A percentile compares a stretch with the other conserved stretches of the same genome.
These are phyloP conservation scores for Phialophora verrucosa DNA, from an alignment of 2,329 filamentous ascomycete genomes.

Conservation along the genomic window DNA sequence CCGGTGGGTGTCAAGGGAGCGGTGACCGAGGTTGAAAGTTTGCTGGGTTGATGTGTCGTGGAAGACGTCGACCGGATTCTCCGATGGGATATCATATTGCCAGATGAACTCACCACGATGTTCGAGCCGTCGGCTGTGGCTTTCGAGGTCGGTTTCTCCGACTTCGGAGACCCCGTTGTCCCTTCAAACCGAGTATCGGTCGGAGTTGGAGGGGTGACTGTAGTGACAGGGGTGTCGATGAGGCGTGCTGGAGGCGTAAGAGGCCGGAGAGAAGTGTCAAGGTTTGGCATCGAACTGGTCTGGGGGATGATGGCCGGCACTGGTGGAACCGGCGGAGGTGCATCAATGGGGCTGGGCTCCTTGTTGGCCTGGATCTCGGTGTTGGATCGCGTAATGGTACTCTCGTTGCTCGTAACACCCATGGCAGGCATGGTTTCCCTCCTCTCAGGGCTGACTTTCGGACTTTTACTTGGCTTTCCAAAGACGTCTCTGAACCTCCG, in stretches of 20 bases:
- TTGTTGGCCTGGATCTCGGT: conserved; percentile 40
- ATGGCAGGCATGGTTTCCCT: conserved; percentile 26
- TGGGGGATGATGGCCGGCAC: conserved; percentile 13
- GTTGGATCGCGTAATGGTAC: conserved; percentile 41
- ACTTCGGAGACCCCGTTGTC: conserved; percentile 43
- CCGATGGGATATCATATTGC: conserved; percentile 76
- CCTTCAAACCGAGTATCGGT: conserved; percentile 50
- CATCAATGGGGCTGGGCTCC: conserved; percentile 14
- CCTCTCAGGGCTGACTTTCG: conserved; percentile 56
- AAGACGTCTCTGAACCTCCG: conserved; percentile 76
- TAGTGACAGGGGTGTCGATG: conserved; percentile 56
- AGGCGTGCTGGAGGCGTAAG: conserved; percentile 41
- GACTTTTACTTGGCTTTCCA: conserved; percentile 59
- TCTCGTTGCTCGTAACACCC: conserved; percentile 41
- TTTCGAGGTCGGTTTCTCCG: conserved; percentile 45
- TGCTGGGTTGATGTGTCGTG: conserved; percentile 71
- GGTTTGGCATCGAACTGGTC: conserved; percentile 32
- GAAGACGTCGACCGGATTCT: conserved; percentile 63
- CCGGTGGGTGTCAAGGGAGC: conserved; percentile 76
- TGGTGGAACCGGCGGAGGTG: neutral
- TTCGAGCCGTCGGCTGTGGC: conserved; percentile 46
- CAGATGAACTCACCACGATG: conserved; percentile 67
- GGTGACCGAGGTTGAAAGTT: conserved; percentile 77
- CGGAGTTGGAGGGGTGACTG: conserved; percentile 69
- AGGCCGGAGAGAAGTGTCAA: conserved; percentile 28